Evolutionary conservation across 257 asterid genomes (phyloP).

Genomic region (Solanum sitiens): DNA sequence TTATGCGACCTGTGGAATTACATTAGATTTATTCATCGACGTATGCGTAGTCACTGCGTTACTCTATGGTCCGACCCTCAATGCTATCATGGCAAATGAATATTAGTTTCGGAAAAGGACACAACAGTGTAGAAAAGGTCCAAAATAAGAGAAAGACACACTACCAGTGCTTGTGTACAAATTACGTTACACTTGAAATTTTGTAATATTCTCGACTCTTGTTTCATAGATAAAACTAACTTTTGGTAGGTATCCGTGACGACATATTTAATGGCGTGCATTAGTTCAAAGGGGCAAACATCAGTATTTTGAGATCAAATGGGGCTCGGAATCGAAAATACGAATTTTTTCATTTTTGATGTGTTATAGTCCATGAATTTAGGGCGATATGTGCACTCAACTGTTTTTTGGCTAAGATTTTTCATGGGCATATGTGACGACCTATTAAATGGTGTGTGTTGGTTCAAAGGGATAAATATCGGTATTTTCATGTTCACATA

Average conservation of each 20-base stretch:
- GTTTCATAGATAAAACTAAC: neutral
- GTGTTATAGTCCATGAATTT: neutral
- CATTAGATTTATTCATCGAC: neutral
- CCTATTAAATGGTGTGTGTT: no score
- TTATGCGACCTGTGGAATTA: neutral
- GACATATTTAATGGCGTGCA: no score
- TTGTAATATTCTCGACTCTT: neutral
- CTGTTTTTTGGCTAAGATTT: no score
- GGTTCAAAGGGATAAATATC: neutral
- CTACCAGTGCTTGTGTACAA: neutral
- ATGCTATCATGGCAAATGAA: neutral
- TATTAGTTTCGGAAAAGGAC: neutral
- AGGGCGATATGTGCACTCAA: no score
- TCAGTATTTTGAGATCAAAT: neutral
- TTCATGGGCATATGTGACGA: no score
- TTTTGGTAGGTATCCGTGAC: no score
- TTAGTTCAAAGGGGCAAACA: no score
- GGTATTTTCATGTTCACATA: no score
- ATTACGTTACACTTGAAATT: neutral
- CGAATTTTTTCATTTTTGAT: no score
- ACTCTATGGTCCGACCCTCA: neutral
- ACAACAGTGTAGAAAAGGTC: neutral
- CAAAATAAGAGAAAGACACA: neutral
- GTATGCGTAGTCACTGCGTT: neutral
- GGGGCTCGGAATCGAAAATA: neutral